Evolutionary conservation across 345 rosid genomes (phyloP), one percentile per base, ranked within the genome.

Genomic region (Turnera subulata): DNA sequence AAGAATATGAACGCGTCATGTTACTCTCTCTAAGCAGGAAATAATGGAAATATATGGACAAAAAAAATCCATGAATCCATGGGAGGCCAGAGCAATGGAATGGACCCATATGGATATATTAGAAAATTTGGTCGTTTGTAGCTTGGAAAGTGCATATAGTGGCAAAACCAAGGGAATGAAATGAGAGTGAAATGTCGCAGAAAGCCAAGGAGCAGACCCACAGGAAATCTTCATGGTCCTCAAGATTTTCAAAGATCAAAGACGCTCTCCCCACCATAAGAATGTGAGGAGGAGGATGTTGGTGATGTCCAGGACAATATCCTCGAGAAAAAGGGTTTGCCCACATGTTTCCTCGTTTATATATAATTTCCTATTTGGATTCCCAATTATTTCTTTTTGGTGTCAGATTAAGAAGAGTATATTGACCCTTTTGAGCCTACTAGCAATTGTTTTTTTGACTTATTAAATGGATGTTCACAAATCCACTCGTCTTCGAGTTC

Each of bases 291-390:
- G 57, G 0, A 49, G 37, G 46, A 40, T 60, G 73, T 60, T 51
- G 64, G 58, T 25, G 57, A 56, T 51, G 68, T 33, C 24, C 46
- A 16, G 14, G 74, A 69, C 74, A 74, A 53, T 58, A 39, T 38
- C 71, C 64, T 74, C 68, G 54, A 56, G 45, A 53, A 23, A 32
- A 2, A 62, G 38, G 43, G 49, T 24, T 22, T 29, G 7, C 52
- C 69, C 73, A 55, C 66, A 22, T 55, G 70, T 50, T 33, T 46
- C 45, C 55, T 63, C 11, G 17, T 29, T 21, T 37, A 16, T 6
- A 50, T 11, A n/a, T 29, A 29, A 29, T 29, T 3, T 29, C 8
- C 35, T n/a, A n/a, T 29, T 29, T 29, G 35, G 35, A 8, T 29
- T 29, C n/a, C n/a, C n/a, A n/a, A n/a, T n/a, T n/a, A n/a, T n/a